A percentile compares a stretch with the other conserved stretches of the same genome.
These are phyloP conservation scores for Prototheca wickerhamii DNA, from an alignment of 163 green algal genomes.

Conservation along the genomic window DNA sequence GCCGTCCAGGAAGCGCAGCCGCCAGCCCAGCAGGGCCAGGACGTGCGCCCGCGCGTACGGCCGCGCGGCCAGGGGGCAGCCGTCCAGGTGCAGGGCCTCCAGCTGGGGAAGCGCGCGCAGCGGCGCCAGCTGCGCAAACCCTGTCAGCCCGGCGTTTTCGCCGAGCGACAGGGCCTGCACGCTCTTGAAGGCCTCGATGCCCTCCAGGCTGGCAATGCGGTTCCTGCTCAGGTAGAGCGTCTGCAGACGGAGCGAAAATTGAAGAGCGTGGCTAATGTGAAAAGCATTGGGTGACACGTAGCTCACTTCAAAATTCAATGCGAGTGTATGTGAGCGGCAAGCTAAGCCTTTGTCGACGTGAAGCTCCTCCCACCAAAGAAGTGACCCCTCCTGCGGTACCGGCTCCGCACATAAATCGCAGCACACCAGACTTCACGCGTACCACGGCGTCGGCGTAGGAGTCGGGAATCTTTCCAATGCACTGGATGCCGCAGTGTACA, in stretches of 20 bases:
- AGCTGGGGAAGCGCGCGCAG: slow-evolving; percentile 17
- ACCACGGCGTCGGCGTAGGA: neutral
- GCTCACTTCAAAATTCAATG: no score
- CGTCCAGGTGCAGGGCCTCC: slow-evolving; percentile 38
- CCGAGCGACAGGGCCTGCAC: slow-evolving; percentile 37
- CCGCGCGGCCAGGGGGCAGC: slow-evolving; percentile 44
- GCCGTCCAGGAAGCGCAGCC: slow-evolving; percentile 42
- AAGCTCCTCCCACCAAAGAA: neutral
- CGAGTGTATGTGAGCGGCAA: no score
- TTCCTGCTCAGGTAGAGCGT: slow-evolving; percentile 55
- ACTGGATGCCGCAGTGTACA: neutral
- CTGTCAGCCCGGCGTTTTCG: slow-evolving; percentile 49
- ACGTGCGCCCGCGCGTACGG: slow-evolving; percentile 48
- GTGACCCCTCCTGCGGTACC: neutral
- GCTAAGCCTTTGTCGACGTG: neutral
- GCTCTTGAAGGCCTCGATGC: slow-evolving; percentile 41
- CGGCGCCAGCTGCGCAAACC: slow-evolving; percentile 24
- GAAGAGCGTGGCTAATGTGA: neutral
- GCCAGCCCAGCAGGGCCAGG: slow-evolving; percentile 30
- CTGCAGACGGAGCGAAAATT: slow-evolving; percentile 10
- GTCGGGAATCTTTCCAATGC: neutral
- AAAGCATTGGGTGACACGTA: neutral
- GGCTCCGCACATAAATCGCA: no score
- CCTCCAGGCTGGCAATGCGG: slow-evolving; percentile 31
- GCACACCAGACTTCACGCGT: no score